phyloP scores from a whole-genome alignment of 1,139 yeast genomes.

The Kodamaea derodonti region DNA sequence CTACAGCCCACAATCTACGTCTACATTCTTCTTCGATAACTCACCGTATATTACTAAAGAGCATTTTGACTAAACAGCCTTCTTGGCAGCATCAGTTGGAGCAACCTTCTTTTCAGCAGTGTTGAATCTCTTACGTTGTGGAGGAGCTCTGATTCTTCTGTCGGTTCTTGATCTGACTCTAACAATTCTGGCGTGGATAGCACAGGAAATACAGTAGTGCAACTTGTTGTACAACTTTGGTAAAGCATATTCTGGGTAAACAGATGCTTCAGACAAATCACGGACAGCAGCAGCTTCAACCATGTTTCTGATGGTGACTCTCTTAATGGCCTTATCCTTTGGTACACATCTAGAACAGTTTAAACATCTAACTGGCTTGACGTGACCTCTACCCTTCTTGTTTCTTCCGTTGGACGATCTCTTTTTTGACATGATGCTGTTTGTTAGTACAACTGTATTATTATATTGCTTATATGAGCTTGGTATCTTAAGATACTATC shows the following conservation, averaged over 20 bases:
- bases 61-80: constrained; percentile 59
- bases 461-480: too few relatives aligned
- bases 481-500: too few relatives aligned
- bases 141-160: constrained; percentile 99
- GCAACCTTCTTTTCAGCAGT: constrained; percentile 84
- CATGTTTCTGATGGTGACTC: constrained; percentile 99
- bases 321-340: constrained; percentile 99
- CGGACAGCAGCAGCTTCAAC: constrained; percentile 99
- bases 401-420: constrained; percentile 99
- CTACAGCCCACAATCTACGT: too few relatives aligned
- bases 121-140: constrained; percentile 98
- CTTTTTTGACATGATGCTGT: constrained; percentile 94
- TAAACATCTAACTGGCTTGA: constrained; percentile 98
- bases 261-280: constrained; percentile 99
- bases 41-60: too few relatives aligned
- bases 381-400: constrained; percentile 99
- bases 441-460: constrained; percentile 26
- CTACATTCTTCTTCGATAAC: too few relatives aligned
- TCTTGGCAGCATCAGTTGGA: constrained; percentile 98
- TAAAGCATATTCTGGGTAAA: constrained; percentile 97
- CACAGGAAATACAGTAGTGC: constrained; percentile 99
- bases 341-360: constrained; percentile 99
- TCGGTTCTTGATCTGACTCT: constrained; percentile 99
- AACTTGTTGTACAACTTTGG: constrained; percentile 99
- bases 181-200: constrained; percentile 99